Conservation (phyloP, 345 rosid species). For the Hibiscus tridactylites region DNA sequence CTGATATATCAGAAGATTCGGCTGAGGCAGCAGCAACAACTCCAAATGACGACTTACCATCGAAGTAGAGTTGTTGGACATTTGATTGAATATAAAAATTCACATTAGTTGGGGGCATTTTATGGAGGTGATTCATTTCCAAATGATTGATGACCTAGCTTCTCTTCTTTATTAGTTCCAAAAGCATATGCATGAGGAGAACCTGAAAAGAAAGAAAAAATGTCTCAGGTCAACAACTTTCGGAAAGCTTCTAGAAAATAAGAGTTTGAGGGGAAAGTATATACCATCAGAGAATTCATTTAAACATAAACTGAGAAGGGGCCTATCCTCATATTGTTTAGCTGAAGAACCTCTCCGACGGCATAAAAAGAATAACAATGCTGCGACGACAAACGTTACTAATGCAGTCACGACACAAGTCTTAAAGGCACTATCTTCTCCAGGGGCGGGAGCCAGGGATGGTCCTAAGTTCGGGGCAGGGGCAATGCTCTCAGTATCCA, state of each 20-base stretch:
- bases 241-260: constrained; percentile 2
- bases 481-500: constrained; percentile 13
- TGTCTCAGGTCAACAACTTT: constrained; percentile 10
- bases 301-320: constrained; percentile 80
- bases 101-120: no score
- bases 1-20: no score
- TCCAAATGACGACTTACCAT: constrained; percentile 28
- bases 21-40: constrained; percentile 11
- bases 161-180: constrained; percentile 48
- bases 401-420: constrained; percentile 63
- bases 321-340: constrained; percentile 68
- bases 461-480: neutral
- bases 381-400: constrained; percentile 59
- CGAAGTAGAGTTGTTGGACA: neutral
- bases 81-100: no score
- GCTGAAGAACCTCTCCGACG: constrained; percentile 35
- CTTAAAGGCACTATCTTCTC: no score
- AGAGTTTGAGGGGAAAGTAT: neutral
- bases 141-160: constrained; percentile 29
- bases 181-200: constrained; percentile 42
- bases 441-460: neutral
- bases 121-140: neutral
- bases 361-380: constrained; percentile 63
- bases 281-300: constrained; percentile 63
- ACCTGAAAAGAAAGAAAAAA: constrained; percentile 35